Base-by-base conservation (phyloP, 2,329 filamentous ascomycete genomes). In the Aureobasidium musti region DNA sequence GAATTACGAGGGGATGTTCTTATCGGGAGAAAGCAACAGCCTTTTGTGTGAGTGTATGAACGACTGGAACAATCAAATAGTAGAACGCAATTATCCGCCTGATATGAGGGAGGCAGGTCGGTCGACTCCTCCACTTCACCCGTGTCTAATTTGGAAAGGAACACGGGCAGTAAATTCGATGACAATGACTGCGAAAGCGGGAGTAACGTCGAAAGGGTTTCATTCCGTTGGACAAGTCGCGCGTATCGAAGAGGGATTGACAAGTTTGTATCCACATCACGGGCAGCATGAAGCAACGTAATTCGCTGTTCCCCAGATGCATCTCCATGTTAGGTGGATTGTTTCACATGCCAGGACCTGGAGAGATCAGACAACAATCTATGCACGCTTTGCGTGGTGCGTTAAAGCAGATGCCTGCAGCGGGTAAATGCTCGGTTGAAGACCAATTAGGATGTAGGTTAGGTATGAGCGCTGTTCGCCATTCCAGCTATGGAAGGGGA, bases 391-490 rank as follows among this genome's bases (percentile, higher is more conserved):
- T 30, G 21, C 26, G 57, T 23, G 26, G 21, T 21, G 45, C 49
- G 28, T 54, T 3, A n/a, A 37, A 41, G 30, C 33, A 52, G 45
- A 23, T 52, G 17, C 17, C 23, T 54, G 37, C 61, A 54, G 49
- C 39, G 61, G 61, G 54, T 64, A 64, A 64, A 63, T 52, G 59
- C n/a, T 64, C 61, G 61, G 61, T 35, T 64, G 41, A 54, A 33
- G 37, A 45, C 61, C 61, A 64, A 64, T 64, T 30, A 28, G 49
- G 49, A 43, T 39, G 47, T 43, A 45, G 61, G 57, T 35, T 17
- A 50, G 23, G 17, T 47, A n/a, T 35, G n/a, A 43, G 57, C 30
- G 39, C 56, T 61, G 43, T n/a, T 37, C 33, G 26, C 37, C 35
- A 54, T 53, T 64, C 61, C 35, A 19, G 19, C 26, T 19, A 37